Evolutionary conservation across 2,329 filamentous ascomycete genomes (phyloP).

Genomic region (Biscogniauxia mediterranea): DNA sequence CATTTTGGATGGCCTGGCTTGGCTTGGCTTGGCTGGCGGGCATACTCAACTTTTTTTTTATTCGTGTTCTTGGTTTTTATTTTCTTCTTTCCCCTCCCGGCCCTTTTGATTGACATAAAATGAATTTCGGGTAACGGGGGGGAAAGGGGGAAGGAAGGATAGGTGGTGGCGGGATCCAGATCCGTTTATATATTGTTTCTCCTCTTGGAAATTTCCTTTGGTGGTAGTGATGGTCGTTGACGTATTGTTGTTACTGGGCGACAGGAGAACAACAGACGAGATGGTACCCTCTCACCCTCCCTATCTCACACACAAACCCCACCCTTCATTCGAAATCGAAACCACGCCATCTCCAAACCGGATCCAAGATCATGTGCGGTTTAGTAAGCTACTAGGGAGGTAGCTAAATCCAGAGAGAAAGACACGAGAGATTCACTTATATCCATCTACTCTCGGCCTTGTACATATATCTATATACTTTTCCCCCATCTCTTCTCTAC

Average conservation of each 20-base stretch:
- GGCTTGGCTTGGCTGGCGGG: conserved; percentile 6
- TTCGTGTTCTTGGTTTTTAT: conserved; percentile 3
- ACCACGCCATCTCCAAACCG: not conserved
- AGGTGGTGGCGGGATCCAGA: too few species aligned
- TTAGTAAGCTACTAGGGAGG: too few species aligned
- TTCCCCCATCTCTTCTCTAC: not conserved
- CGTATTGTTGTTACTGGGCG: too few species aligned
- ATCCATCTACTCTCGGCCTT: not conserved
- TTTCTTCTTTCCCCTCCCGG: not conserved
- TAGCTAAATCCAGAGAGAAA: not conserved
- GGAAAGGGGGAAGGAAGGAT: too few species aligned
- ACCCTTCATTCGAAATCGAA: not conserved
- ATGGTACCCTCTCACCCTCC: too few species aligned
- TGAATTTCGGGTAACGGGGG: too few species aligned
- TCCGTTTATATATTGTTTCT: too few species aligned
- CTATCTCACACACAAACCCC: too few species aligned
- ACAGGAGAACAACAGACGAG: too few species aligned
- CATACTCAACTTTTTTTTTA: not conserved
- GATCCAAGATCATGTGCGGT: not conserved
- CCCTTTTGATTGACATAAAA: conserved; percentile 1
- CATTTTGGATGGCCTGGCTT: conserved; percentile 10
- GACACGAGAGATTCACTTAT: not conserved
- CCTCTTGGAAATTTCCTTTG: too few species aligned
- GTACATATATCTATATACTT: not conserved
- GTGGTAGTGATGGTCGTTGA: too few species aligned